Base-by-base conservation (phyloP, 805 yeast genomes). In the Yarrowia sp. region DNA sequence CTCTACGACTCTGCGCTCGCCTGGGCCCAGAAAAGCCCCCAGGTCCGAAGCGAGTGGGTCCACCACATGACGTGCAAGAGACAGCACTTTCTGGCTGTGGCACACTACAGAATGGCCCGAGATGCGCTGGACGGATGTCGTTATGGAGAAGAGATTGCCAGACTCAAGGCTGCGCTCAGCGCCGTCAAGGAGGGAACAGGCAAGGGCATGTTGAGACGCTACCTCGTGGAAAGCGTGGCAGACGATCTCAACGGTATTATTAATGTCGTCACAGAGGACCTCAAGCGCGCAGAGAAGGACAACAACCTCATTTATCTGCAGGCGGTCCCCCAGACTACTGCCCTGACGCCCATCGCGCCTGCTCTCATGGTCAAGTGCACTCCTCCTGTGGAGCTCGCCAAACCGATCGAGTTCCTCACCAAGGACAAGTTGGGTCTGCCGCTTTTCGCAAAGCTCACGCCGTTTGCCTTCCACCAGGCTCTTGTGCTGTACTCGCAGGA, bases 251-350 rank as follows among this genome's bases (percentile, higher is more conserved):
- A 73, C 16, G 84, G 85, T 0, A 77, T 92, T 18, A 65, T 71
- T 1, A 70, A 71, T 3, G 77, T 78, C 2, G 76, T 88, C 0
- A 69, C 73, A 9, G 78, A 76, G 1, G 76, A 79, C 0, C 68
- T 86, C 9, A 73, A 76, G 16, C 76, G 80, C 2, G 83, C 92
- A 0, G 90, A 87, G 65, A 80, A 84, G 66, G 97, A 91, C 66
- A 91, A 91, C 70, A 92, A 90, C 68, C 76, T 90, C 67, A 84
- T 92, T 6, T 89, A 90, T 71, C 73, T 88, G 38, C 85, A 87
- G 63, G 74, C 76, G 1, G 84, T 90, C 0, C 96, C 96, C 0
- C 29, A 66, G 7, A 63, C 69, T 0, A 74, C 77, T 1, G 31
- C 66, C 1, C 66, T 84, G 1, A 76, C 81, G 0, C 67, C 76